A percentile compares a stretch with the other conserved stretches of the same genome.
Conservation (phyloP, 345 rosid genomes). For the Citrus unshiu region DNA sequence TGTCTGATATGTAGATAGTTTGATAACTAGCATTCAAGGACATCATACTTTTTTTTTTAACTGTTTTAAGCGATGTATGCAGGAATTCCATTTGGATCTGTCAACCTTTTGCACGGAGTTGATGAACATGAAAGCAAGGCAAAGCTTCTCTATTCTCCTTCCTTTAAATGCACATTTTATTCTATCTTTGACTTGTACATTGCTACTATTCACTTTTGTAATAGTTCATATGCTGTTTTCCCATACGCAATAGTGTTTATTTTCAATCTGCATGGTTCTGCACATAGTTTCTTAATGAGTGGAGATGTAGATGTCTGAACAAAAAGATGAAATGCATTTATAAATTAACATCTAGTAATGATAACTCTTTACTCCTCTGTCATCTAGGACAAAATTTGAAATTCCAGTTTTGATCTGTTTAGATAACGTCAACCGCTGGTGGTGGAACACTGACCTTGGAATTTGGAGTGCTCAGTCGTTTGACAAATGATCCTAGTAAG, state of each 20-base stretch:
- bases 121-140: constrained; percentile 99
- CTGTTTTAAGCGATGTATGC: constrained; percentile 19
- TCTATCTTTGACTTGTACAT: neutral
- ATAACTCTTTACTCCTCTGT: neutral
- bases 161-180: neutral
- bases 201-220: constrained; percentile 3
- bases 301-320: neutral
- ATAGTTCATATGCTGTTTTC: constrained; percentile 6
- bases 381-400: constrained; percentile 1
- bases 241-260: neutral
- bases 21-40: neutral
- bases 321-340: neutral
- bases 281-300: neutral
- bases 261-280: neutral
- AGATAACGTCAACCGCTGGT: constrained; percentile 99
- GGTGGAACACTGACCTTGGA: constrained; percentile 98
- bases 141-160: constrained; percentile 20
- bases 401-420: constrained; percentile 22
- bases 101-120: constrained; percentile 85
- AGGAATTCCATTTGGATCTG: constrained; percentile 99
- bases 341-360: neutral
- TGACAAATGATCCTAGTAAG: constrained; percentile 94
- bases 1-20: neutral
- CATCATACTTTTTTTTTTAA: constrained; percentile 12
- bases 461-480: constrained; percentile 87